A percentile compares a stretch with the other conserved stretches of the same genome.
phyloP scores from a whole-genome alignment of 495 filamentous ascomycete species.

The Annulohypoxylon moriforme region DNA sequence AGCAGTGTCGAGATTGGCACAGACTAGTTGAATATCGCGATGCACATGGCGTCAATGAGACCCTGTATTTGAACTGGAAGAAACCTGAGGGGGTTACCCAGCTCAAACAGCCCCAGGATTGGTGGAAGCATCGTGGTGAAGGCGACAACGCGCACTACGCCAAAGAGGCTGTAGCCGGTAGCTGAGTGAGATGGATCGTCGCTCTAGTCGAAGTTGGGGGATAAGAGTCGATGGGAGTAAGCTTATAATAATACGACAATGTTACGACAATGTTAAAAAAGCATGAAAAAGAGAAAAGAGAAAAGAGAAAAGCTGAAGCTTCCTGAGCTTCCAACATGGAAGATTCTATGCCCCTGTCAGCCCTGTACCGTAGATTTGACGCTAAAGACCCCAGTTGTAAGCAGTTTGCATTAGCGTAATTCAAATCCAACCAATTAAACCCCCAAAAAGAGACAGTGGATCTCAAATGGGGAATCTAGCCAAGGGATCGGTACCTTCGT shows the following conservation, averaged over 20 bases:
- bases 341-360: background rate
- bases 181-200: too few relatives aligned
- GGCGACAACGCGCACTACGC: conserved; percentile 10
- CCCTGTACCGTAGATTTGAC: background rate
- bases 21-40: conserved; percentile 22
- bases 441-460: background rate
- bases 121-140: conserved; percentile 25
- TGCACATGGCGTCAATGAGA: conserved; percentile 13
- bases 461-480: background rate
- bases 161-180: conserved; percentile 2
- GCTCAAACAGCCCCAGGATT: conserved; percentile 24
- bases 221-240: too few relatives aligned
- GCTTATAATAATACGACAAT: too few relatives aligned
- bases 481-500: conserved; percentile 17
- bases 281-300: too few relatives aligned
- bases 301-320: background rate
- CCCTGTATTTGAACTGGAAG: conserved; percentile 17
- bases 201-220: too few relatives aligned
- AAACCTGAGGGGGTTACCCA: conserved; percentile 21
- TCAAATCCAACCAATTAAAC: conserved; percentile 5
- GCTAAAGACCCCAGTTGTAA: conserved; percentile 26
- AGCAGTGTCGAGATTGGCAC: conserved; percentile 27
- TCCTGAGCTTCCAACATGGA: conserved; percentile 1
- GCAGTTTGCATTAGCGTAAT: conserved; percentile 39
- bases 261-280: too few relatives aligned